Evolutionary conservation across 306 rosid genomes (phyloP), one percentile per base, ranked within the genome.

Genomic region (Castanea sativa): DNA sequence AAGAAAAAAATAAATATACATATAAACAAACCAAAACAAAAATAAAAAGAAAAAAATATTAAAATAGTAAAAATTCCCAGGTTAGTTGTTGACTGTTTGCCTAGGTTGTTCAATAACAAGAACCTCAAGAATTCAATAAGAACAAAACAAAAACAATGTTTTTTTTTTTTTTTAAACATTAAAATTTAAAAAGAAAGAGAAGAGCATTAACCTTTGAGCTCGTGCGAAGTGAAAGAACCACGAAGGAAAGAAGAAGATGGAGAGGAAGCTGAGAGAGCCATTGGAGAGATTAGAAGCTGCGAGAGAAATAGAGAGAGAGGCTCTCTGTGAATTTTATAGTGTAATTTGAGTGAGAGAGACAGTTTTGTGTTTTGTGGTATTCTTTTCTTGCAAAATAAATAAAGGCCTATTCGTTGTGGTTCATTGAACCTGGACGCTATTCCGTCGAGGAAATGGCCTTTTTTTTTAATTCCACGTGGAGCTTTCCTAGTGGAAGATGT

Each of bases 211-310:
- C 98, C 90, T 88, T 84, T 91, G 19, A 82, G 63, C 18, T 88
- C 83, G 41, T 29, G 69, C 38, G 41, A 29, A 3, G 87, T 69
- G 1, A 87, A 83, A 71, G 90, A 69, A 58, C 74, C 76, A 0
- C 86, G 78, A 18, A 71, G 87, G 76, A 21, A 87, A 78, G 27
- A 81, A 76, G 51, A 65, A 65, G 90, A 84, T 60, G 97, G 79
- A 16, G 94, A 81, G 78, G 91, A 25, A 76, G 86, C 76, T 69
- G 92, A 23, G 55, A 89, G 79, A 29, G 97, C 97, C 98, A 94
- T 86, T 83, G 58, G 76, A n/a, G 53, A 49, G 33, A 55, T n/a
- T 6, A 14, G 70, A 76, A 11, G 68, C 51, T 21, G 13, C 25
- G 3, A 14, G 32, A 14, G 18, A 23, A 5, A 4, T 13, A 2